Conservation (phyloP, 2,329 filamentous ascomycete genomes). For the Talaromyces sp. region DNA sequence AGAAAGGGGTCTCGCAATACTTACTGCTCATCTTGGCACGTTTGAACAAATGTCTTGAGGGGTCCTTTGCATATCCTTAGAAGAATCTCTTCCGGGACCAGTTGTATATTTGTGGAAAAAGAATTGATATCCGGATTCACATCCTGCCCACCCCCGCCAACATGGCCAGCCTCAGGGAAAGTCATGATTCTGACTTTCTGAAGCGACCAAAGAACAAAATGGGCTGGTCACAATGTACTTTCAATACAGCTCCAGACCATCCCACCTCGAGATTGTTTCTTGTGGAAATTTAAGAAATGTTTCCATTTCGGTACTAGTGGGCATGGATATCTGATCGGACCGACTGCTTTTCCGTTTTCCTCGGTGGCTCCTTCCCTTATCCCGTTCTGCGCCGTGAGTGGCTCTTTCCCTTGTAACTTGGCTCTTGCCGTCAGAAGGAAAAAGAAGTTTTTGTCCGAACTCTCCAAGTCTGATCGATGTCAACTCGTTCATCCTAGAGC, state of each 20-base stretch:
- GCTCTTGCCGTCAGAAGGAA: slow-evolving; percentile 28
- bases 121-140: slow-evolving; percentile 20
- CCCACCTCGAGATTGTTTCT: slow-evolving; percentile 18
- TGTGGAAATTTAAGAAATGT: slow-evolving; percentile 29
- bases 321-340: neutral
- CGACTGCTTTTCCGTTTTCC: slow-evolving; percentile 17
- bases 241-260: neutral
- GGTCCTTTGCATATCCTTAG: slow-evolving; percentile 34
- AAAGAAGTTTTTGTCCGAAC: slow-evolving; percentile 38
- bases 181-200: slow-evolving; percentile 23
- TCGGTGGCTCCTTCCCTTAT: neutral
- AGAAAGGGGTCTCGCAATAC: slow-evolving; percentile 15
- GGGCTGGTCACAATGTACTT: neutral
- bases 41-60: slow-evolving; percentile 32
- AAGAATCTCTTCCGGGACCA: slow-evolving; percentile 34
- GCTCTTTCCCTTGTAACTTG: neutral
- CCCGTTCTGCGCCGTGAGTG: slow-evolving; percentile 4
- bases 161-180: slow-evolving; percentile 20
- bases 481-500: neutral
- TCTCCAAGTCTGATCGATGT: neutral
- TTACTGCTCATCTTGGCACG: slow-evolving; percentile 34
- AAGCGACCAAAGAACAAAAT: neutral
- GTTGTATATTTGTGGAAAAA: slow-evolving; percentile 34
- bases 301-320: slow-evolving; percentile 20
- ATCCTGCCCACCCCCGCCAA: slow-evolving; percentile 18